Base-by-base conservation (phyloP, 805 yeast species). In the Tetrapisispora phaffii region DNA sequence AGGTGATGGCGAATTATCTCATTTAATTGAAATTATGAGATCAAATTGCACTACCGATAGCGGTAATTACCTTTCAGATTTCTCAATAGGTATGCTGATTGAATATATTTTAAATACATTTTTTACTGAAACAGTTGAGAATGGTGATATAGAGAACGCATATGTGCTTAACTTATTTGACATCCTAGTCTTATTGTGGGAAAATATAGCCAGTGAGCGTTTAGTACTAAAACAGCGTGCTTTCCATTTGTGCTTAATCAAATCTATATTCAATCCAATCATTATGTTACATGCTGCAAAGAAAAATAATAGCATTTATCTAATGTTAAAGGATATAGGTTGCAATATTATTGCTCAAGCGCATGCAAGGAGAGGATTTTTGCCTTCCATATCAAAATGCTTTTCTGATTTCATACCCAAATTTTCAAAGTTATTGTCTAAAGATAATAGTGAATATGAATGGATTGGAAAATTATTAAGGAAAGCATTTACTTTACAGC, bases 141-240 rank as follows among this genome's bases (percentile, higher is more conserved):
- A 23, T 8, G 44, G 10, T 22, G 42, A 8, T 20, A 41, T 13
- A 8, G 12, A 10, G 44, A 34, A 20, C 31, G 39, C 9, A 24
- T 44, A 15, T 43, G 12, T 43, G 2, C 8, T 7, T 5, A 29
- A 19, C 1, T 24, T 36, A 23, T 57, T 68, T 15, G 63, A 59
- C 2, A 62, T 70, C 16, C 47, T 76, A 35, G 54, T 62, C 1
- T 55, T 61, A 0, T 67, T 83, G 17, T 85, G 95, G 93, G 65
- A 63, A 4, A 73, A 70, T 20, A 56, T 86, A 21, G 70, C 71
- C 16, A 69, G 72, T 1, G 80, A 79, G 10, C 68, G 94, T 40
- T 65, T 87, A 33, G 74, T 80, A 24, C 66, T 85, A 34, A 74
- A 75, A 37, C 93, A 86, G 50, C 75, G 78, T 42, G 71, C 70